phyloP scores from a whole-genome alignment of 257 asterid species.

The Phtheirospermum japonicum region DNA sequence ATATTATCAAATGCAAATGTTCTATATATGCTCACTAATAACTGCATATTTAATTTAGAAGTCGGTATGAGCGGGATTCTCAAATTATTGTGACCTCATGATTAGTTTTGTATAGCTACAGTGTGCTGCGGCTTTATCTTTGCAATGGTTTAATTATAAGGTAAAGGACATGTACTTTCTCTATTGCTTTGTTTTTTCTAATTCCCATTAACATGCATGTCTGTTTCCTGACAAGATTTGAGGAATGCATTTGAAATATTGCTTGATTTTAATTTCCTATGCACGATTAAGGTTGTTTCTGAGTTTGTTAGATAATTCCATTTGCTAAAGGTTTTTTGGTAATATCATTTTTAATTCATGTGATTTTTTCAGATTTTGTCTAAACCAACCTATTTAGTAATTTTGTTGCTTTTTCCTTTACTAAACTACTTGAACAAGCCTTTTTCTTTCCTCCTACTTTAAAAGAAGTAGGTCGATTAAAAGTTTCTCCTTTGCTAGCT shows the following conservation, averaged over 20 bases:
- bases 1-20: no score
- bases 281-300: background rate
- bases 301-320: background rate
- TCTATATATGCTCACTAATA: no score
- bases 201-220: slow-evolving; percentile 33
- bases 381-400: background rate
- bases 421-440: background rate
- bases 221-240: slow-evolving; percentile 7
- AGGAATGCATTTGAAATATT: background rate
- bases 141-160: slow-evolving; percentile 21
- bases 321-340: background rate
- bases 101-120: no score
- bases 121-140: slow-evolving; percentile 2
- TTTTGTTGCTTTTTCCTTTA: background rate
- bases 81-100: no score
- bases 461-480: no score
- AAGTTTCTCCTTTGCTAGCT: no score
- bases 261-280: background rate
- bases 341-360: background rate
- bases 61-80: no score
- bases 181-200: background rate
- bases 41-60: no score
- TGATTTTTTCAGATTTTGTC: background rate
- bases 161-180: slow-evolving; percentile 5
- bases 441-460: background rate